Conservation (phyloP, 2,329 filamentous ascomycete genomes). For the Xylariaceae sp. region DNA sequence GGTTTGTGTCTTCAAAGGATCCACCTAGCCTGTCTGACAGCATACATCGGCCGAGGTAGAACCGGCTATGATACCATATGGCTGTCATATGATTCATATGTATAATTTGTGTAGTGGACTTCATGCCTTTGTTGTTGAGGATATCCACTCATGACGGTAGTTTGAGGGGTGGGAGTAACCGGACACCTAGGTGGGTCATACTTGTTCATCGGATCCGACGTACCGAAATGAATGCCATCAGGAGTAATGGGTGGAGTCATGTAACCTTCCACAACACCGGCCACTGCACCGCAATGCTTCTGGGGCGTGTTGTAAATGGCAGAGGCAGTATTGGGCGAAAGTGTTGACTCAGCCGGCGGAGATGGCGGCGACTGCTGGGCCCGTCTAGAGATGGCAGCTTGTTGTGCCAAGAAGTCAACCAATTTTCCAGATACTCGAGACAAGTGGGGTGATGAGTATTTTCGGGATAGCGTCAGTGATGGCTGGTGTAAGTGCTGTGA, state of each 20-base stretch:
- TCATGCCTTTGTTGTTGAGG: conserved; percentile 35
- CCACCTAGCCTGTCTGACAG: too few relatives aligned
- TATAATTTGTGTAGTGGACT: conserved; percentile 41
- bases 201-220: conserved; percentile 38
- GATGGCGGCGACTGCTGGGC: conserved; percentile 49
- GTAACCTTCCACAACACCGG: conserved; percentile 66
- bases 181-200: conserved; percentile 54
- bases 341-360: conserved; percentile 49
- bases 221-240: conserved; percentile 57
- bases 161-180: conserved; percentile 56
- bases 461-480: conserved; percentile 53
- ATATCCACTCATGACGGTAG: conserved; percentile 33
- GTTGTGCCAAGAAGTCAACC: conserved; percentile 55
- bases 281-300: conserved; percentile 63
- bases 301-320: conserved; percentile 74
- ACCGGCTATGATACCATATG: conserved; percentile 24
- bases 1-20: too few relatives aligned
- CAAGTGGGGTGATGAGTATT: conserved; percentile 52
- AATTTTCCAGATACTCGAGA: conserved; percentile 52
- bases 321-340: conserved; percentile 44
- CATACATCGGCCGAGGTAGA: too few relatives aligned
- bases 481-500: conserved; percentile 58
- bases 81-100: conserved; percentile 36
- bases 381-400: conserved; percentile 51
- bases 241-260: conserved; percentile 84